Base-by-base conservation (phyloP, 345 rosid genomes). In the Gossypium herbaceum region DNA sequence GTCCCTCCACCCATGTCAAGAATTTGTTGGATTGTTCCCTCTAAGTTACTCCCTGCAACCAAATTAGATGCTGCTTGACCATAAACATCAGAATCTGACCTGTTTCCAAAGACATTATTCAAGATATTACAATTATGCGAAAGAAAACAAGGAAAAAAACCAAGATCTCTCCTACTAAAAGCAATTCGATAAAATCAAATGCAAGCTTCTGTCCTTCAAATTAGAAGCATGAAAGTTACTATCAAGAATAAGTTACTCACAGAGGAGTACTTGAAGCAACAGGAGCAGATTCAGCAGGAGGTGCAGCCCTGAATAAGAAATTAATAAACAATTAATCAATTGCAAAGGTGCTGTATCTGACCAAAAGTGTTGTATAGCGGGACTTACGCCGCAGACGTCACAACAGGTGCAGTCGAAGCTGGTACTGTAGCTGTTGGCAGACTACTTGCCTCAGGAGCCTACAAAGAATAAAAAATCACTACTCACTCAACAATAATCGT, bases 1-100 rank as follows among this genome's bases (percentile, higher is more conserved):
- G 83, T 85, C 63, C 98, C 97, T 73, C 97, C 98, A 72, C 98
- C 99, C 91, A 95, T 90, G 77, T 93, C 98, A 82, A 95, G 85
- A 84, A 95, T 95, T 76, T 95, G 92, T 82, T 93, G 97, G 74
- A 95, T 79, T 60, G 90, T 61, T 76, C 88, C 93, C 79, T 95
- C 96, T 72, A 95, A 81, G 79, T 90, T 88, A 75, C 45, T 91
- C 77, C 96, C 99, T 16, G 94, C 96, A 45, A 94, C 97, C 68
- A 95, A 85, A 84, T 81, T 93, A 3, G 98, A 91, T 76, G 99
- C 98, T 45, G 97, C 97, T 81, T 87, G 89, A 68, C 90, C 97
- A 75, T 48, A 68, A 48, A 68, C 72, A 68, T 68, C 72, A 24
- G 57, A 3, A 13, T 68, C 72, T 48, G 22, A 68, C 57, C 72